Evolutionary conservation across 331 rosid species (phyloP), one percentile per base, ranked within the genome.

Genomic region (Dryas integrifolia): DNA sequence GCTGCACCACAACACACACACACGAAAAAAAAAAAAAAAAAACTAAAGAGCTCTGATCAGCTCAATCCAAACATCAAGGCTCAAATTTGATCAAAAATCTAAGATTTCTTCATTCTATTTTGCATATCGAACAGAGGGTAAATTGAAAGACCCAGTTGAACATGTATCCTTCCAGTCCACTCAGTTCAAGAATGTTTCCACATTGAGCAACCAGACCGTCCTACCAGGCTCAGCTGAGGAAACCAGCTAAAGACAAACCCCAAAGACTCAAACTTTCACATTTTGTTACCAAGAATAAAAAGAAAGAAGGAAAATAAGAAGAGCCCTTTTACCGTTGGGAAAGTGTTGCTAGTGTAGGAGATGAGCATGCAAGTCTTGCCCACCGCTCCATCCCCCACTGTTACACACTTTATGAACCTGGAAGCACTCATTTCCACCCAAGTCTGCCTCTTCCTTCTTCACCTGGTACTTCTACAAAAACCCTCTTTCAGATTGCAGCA

Each of bases 331-430:
- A 91, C 98, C 82, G 97, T 91, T 30, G 97, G 98, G 85, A 94
- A 93, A 78, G 98, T 94, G 85, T 91, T 94, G 90, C 96, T 94
- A 81, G 98, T 94, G 81, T 94, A 91, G 68, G 98, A 94, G 78
- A 94, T 94, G 66, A 91, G 98, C 98, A 94, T 89, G 84, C 98
- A 94, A 76, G 98, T 94, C 81, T 94, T 91, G 77, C 98, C 98
- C 39, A 94, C 97, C 1, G 97, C 98, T 43, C 98, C 97, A 50
- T 94, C 97, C 45, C 98, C 98, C 0, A 94, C 98, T 0, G 98
- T 94, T 52, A 94, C 98, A 52, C 98, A 94, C 90, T 94, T 94
- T 8, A 94, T 91, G 79, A 91, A 94, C 89, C 92, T 91, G 4
- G 98, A 89, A n/a, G 88, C 97, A 79, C 98, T 94, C 98, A 94